Evolutionary conservation across 345 rosid genomes (phyloP).

Genomic region (Populus ilicifolia): DNA sequence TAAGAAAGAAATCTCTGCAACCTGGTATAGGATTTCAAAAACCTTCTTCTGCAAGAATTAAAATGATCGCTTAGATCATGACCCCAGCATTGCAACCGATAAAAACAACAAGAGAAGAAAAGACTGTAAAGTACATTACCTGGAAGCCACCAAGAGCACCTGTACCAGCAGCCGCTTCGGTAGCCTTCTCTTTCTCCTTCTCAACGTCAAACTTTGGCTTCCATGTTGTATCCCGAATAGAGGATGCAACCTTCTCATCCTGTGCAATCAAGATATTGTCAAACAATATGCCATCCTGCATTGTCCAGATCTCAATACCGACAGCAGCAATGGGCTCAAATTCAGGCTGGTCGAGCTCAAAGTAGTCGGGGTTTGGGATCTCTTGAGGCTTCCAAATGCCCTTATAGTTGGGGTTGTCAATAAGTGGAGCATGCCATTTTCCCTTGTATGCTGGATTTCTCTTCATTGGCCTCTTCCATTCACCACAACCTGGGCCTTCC

Average conservation of each 20-base stretch:
- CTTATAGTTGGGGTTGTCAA: conserved; percentile 79
- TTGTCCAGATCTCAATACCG: conserved; percentile 92
- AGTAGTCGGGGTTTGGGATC: conserved; percentile 72
- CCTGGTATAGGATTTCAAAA: conserved; percentile 62
- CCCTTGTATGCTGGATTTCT: conserved; percentile 85
- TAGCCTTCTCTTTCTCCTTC: conserved; percentile 72
- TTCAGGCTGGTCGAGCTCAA: conserved; percentile 67
- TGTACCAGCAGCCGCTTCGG: conserved; percentile 53
- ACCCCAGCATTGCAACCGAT: not conserved
- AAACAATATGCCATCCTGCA: conserved; percentile 84
- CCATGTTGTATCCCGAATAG: conserved; percentile 50
- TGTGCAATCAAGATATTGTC: conserved; percentile 70
- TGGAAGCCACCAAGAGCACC: conserved; percentile 47
- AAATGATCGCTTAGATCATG: not conserved
- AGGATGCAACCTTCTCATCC: conserved; percentile 58
- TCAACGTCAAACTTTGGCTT: conserved; percentile 63
- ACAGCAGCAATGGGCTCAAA: conserved; percentile 78
- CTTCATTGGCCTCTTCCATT: conserved; percentile 83
- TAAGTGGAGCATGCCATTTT: conserved; percentile 70
- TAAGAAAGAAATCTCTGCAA: conserved; percentile 70
- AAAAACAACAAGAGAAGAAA: not conserved
- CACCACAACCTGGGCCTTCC: conserved; percentile 77
- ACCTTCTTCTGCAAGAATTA: conserved; percentile 32
- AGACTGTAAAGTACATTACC: conserved; percentile 19
- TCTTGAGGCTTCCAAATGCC: conserved; percentile 85